Evolutionary conservation across 2,329 filamentous ascomycete species (phyloP).

Genomic region (Epichloe bromicola): DNA sequence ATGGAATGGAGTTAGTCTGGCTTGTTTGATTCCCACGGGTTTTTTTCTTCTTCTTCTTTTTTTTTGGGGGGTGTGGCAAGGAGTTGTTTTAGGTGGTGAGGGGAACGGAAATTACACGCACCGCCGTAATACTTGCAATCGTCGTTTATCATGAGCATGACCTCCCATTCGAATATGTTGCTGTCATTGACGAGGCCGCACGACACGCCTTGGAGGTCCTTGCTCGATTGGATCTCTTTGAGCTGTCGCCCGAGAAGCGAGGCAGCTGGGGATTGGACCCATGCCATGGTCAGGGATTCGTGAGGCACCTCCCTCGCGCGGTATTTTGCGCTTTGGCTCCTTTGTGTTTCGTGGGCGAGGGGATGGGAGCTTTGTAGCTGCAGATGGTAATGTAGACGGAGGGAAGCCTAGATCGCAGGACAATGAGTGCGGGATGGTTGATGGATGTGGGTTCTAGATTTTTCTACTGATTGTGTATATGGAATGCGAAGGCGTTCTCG

Average conservation of each 20-base stretch:
- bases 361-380: background rate
- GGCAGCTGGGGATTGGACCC: constrained; percentile 44
- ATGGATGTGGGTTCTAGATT: too few species aligned
- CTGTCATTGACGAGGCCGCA: constrained; percentile 73
- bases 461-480: too few species aligned
- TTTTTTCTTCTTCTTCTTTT: too few species aligned
- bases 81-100: background rate
- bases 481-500: too few species aligned
- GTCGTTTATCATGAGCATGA: constrained; percentile 96
- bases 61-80: background rate
- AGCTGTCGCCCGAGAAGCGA: constrained; percentile 72
- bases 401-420: too few species aligned
- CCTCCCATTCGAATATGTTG: constrained; percentile 96
- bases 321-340: background rate
- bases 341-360: background rate
- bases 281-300: constrained; percentile 22
- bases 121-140: constrained; percentile 90
- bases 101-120: constrained; percentile 26
- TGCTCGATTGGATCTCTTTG: constrained; percentile 85
- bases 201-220: constrained; percentile 87
- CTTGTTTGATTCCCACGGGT: background rate
- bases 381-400: background rate
- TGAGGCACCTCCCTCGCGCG: background rate
- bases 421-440: too few species aligned
- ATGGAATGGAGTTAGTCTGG: background rate